phyloP scores from a whole-genome alignment of 176 grass and related monocot species.

The Triticum timopheevii region DNA sequence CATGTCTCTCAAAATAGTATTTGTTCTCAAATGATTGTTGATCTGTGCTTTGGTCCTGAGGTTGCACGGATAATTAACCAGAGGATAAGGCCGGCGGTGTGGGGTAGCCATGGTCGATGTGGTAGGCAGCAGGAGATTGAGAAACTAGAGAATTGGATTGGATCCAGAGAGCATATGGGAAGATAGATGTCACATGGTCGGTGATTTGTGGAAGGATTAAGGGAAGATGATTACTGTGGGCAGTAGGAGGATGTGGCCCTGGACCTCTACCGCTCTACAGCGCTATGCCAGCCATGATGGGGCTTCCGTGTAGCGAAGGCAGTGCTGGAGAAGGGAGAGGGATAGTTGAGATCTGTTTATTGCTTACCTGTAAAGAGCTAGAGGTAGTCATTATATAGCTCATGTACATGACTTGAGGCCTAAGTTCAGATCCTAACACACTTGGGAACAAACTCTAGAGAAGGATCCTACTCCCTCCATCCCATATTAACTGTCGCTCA shows the following conservation, averaged over 20 bases:
- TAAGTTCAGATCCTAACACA: not conserved
- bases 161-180: too few relatives aligned
- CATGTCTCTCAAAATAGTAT: conserved; percentile 11
- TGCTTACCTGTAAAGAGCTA: not conserved
- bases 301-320: not conserved
- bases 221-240: not conserved
- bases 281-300: not conserved
- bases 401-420: not conserved
- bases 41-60: not conserved
- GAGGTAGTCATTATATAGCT: not conserved
- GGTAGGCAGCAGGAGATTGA: too few relatives aligned
- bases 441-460: not conserved
- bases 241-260: not conserved
- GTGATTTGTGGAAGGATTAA: not conserved
- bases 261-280: not conserved
- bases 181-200: not conserved
- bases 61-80: not conserved
- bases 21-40: not conserved
- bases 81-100: not conserved
- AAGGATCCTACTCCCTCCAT: not conserved
- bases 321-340: not conserved
- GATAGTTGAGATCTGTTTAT: not conserved
- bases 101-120: not conserved
- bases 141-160: too few relatives aligned
- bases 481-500: too few relatives aligned